These are phyloP conservation scores for Puya raimondii DNA, from an alignment of 176 grass and related monocot species.

Conservation along the genomic window DNA sequence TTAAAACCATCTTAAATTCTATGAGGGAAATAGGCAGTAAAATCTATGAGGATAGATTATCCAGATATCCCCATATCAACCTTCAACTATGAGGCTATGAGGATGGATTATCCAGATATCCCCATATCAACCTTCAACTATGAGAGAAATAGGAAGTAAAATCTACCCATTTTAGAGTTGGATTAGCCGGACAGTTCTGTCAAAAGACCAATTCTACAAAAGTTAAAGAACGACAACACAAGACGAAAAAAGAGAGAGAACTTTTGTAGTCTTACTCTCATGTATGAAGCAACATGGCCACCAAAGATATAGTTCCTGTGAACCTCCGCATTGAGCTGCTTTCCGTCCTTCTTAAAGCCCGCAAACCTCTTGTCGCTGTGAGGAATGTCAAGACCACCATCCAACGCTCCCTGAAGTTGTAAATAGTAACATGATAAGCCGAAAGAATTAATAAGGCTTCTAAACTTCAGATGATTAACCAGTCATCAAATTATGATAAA, in stretches of 20 bases:
- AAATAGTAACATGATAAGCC: background rate
- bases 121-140: no score
- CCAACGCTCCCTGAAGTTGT: constrained; percentile 49
- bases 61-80: no score
- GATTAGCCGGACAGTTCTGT: no score
- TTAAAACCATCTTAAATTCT: no score
- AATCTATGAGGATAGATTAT: no score
- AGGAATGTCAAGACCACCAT: constrained; percentile 81
- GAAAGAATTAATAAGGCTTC: background rate
- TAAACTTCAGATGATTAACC: background rate
- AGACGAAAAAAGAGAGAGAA: background rate
- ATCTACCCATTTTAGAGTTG: no score
- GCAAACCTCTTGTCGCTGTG: constrained; percentile 86
- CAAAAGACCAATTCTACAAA: no score
- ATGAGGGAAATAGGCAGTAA: no score
- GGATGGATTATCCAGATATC: no score
- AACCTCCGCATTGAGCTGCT: constrained; percentile 53
- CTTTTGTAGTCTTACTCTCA: constrained; percentile 39
- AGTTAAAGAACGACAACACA: background rate
- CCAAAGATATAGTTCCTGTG: constrained; percentile 76
- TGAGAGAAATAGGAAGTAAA: no score
- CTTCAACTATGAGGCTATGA: no score
- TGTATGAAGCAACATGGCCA: constrained; percentile 68
- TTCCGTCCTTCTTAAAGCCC: constrained; percentile 72
- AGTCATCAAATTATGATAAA: background rate